A percentile compares a stretch with the other conserved stretches of the same genome.
Evolutionary conservation across 2,329 filamentous ascomycete species (phyloP).

Genomic region (Trichoderma afroharzianum): DNA sequence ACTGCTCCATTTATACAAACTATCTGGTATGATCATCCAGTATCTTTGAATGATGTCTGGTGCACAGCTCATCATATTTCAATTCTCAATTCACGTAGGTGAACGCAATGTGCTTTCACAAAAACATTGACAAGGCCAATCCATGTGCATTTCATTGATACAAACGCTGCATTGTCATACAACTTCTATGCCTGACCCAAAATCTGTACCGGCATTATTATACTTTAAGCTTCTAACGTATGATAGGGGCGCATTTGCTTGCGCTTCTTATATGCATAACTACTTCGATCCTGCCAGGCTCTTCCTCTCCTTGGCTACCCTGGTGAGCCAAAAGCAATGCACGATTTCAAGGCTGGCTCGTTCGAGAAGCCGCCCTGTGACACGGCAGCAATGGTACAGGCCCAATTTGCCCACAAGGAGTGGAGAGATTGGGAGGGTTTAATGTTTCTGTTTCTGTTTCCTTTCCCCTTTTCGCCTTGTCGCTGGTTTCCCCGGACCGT

Average conservation of each 20-base stretch:
- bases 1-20: background rate
- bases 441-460: background rate
- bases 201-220: background rate
- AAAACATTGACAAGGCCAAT: background rate
- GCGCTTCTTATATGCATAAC: background rate
- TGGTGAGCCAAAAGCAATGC: background rate
- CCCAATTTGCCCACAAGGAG: background rate
- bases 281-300: background rate
- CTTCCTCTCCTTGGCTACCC: background rate
- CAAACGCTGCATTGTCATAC: background rate
- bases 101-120: background rate
- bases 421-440: background rate
- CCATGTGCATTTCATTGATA: background rate
- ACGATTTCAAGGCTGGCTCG: background rate
- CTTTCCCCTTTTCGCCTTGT: background rate
- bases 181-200: background rate
- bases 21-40: background rate
- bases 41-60: background rate
- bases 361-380: background rate
- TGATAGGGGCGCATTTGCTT: background rate
- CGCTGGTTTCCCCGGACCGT: slow-evolving; percentile 2
- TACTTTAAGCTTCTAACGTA: background rate
- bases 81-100: background rate
- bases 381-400: background rate
- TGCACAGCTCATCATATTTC: background rate